Evolutionary conservation across 192 early-diverging fungal species (phyloP).

Genomic region (Coemansia sp.): DNA sequence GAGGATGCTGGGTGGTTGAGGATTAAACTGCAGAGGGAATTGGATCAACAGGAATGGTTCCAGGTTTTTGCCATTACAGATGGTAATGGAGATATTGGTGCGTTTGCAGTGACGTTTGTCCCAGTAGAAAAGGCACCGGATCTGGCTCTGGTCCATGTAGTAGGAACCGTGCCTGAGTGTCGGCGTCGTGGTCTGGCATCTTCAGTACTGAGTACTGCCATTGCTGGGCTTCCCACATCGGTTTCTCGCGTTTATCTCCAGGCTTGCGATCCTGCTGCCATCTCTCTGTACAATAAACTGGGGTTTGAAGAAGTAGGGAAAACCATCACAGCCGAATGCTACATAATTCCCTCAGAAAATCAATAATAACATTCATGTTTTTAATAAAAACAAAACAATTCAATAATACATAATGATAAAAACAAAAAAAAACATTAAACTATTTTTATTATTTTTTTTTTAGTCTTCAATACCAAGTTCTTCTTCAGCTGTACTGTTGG

Average conservation of each 20-base stretch:
- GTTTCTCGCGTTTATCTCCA: constrained; percentile 22
- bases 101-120: constrained; percentile 21
- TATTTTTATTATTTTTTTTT: background rate
- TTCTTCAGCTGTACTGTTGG: background rate
- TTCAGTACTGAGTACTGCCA: constrained; percentile 8
- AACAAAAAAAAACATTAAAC: background rate
- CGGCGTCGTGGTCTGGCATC: constrained; percentile 17
- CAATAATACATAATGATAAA: background rate
- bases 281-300: constrained; percentile 15
- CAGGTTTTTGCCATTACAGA: background rate
- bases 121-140: constrained; percentile 16
- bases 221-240: background rate
- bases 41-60: constrained; percentile 9
- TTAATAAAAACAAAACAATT: background rate
- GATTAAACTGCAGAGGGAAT: constrained; percentile 22
- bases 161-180: constrained; percentile 12
- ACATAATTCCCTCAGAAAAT: too few species aligned
- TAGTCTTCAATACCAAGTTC: constrained; percentile 13
- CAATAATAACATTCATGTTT: too few species aligned
- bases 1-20: constrained; percentile 14
- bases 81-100: background rate
- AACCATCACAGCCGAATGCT: background rate
- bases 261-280: constrained; percentile 13
- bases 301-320: constrained; percentile 20
- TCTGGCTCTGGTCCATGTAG: constrained; percentile 18